Evolutionary conservation across 1,284 basidiomycete genomes (phyloP), one percentile per base, ranked within the genome.

Genomic region (Papiliotrema fonsecae): DNA sequence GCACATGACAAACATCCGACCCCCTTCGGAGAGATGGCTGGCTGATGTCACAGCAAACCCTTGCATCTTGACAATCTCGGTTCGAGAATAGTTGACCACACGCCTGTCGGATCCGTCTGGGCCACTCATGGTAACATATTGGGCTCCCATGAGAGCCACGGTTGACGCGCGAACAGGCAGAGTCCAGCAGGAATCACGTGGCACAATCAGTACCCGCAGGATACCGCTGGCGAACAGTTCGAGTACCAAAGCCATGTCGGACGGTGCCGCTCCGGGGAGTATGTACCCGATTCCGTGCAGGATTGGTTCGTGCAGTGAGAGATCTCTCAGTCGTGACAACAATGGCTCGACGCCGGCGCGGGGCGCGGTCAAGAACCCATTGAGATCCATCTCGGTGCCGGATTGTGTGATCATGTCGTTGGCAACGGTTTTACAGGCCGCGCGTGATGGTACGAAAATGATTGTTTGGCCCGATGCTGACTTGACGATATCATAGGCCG

Each of bases 91-190:
- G 64, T 91, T 88, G 42, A 79, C 78, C 40, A 92, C 64, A 57
- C 85, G 83, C 28, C 86, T 81, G 57, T 86, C 82, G 21, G 52
- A 57, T 67, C 72, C n/a, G n/a, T 26, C 13, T 30, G 28, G 13
- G 31, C 42, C 18, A 31, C 41, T 6, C 16, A 80, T 62, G 42
- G 82, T 77, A 28, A 85, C 72, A 67, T 89, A 96, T 69, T 98
- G 94, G 6, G 93, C 91, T 24, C 91, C 87, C 84, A 97, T 87
- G 42, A 92, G 84, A 31, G 97, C 78, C 14, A 97, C 92, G 3
- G 83, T 81, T 4, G 80, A 79, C 0, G 88, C 88, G 31, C 84
- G 81, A 13, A 92, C 80, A 3, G 90, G 88, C 13, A 97, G 70
- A 19, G 81, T 84, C 91, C 92, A 96, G 64, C 86, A 87, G 21